These are phyloP conservation scores for Hypoxylon sp. DNA, from an alignment of 2,329 filamentous ascomycete genomes.

Conservation along the genomic window DNA sequence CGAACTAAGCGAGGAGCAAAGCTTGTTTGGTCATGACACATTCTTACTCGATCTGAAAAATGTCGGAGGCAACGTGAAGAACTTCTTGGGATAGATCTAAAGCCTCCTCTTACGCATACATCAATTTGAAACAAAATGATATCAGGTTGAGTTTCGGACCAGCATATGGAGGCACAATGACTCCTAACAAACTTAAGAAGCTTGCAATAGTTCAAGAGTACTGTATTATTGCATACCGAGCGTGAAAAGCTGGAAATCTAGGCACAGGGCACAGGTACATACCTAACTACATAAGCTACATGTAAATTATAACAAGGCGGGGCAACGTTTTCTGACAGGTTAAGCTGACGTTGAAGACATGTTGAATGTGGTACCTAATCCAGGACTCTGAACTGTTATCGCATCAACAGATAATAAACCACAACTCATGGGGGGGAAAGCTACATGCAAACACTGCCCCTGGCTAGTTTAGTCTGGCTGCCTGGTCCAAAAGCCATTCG, in stretches of 20 bases:
- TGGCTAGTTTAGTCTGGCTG: background rate
- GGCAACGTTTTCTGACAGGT: conserved; percentile 1
- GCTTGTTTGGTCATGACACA: conserved; percentile 95
- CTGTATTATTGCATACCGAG: background rate
- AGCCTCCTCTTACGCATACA: background rate
- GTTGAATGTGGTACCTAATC: no score
- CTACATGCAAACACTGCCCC: background rate
- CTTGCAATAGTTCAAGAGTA: background rate
- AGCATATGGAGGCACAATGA: conserved; percentile 9
- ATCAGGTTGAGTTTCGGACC: background rate
- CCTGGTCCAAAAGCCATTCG: background rate
- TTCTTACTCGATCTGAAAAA: conserved; percentile 94
- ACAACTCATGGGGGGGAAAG: background rate
- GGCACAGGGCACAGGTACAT: no score
- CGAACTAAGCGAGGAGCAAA: conserved; percentile 94
- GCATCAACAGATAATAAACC: background rate
- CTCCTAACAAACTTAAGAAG: background rate
- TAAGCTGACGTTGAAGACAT: background rate
- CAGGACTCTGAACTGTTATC: background rate
- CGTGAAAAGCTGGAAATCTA: no score
- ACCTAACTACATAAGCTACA: no score
- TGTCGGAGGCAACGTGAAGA: conserved; percentile 85
- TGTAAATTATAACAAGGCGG: background rate
- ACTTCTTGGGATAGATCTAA: conserved; percentile 75
- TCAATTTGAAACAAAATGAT: background rate